A percentile compares a stretch with the other conserved stretches of the same genome.
Conservation (phyloP, 2,329 filamentous ascomycete genomes). For the Xylogone sp. region DNA sequence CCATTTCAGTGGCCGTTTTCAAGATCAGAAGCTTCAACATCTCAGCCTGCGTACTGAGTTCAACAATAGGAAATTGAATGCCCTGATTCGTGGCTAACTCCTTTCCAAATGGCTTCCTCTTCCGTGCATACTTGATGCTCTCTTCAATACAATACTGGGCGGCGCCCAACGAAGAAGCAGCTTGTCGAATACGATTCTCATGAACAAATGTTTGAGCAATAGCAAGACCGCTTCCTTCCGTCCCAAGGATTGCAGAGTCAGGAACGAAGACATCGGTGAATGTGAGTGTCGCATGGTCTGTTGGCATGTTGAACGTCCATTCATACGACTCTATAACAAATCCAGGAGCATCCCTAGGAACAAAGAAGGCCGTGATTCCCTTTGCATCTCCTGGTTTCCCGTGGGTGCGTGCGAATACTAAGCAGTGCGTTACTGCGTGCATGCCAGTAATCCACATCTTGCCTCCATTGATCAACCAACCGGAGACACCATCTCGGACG, state of each 20-base stretch:
- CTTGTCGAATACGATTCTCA: conserved; percentile 63
- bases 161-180: conserved; percentile 55
- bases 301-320: conserved; percentile 66
- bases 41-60: conserved; percentile 56
- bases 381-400: conserved; percentile 47
- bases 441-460: conserved; percentile 67
- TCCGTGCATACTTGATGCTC: conserved; percentile 51
- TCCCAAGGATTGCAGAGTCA: conserved; percentile 46
- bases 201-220: conserved; percentile 64
- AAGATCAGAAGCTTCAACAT: conserved; percentile 59
- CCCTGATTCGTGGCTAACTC: conserved; percentile 56
- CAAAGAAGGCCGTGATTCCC: conserved; percentile 59
- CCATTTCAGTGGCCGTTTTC: conserved; percentile 60
- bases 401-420: conserved; percentile 57
- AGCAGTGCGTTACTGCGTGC: conserved; percentile 57
- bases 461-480: conserved; percentile 51
- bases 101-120: conserved; percentile 51
- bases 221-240: conserved; percentile 48
- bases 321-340: conserved; percentile 54
- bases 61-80: conserved; percentile 61
- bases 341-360: conserved; percentile 48
- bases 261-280: conserved; percentile 56
- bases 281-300: conserved; percentile 58
- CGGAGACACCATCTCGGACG: conserved; percentile 38
- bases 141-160: conserved; percentile 57